These are phyloP conservation scores for Marchantia polymorpha DNA, from an alignment of 225 moss, liverwort and hornwort genomes.

Conservation along the genomic window DNA sequence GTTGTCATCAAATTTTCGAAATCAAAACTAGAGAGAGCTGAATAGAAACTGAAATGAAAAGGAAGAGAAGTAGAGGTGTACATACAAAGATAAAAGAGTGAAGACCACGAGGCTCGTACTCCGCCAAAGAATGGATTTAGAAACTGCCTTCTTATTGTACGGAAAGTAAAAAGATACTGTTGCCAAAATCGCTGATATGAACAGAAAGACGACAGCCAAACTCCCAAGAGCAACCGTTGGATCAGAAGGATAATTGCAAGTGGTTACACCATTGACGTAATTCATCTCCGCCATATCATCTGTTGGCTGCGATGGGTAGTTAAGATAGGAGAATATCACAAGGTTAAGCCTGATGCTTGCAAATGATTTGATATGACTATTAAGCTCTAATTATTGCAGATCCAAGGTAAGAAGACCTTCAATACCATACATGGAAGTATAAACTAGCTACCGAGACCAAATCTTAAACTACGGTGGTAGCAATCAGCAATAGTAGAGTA, in stretches of 20 bases:
- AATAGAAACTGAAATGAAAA: too few relatives aligned
- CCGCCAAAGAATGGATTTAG: slow-evolving; percentile 51
- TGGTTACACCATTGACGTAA: slow-evolving; percentile 34
- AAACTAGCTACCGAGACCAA: too few relatives aligned
- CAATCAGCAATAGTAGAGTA: too few relatives aligned
- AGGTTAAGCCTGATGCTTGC: not conserved
- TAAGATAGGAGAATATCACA: not conserved
- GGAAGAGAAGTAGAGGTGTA: slow-evolving; percentile 5
- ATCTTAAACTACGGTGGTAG: not conserved
- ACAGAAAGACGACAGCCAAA: slow-evolving; percentile 64
- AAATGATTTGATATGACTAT: not conserved
- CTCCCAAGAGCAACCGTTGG: slow-evolving; percentile 58
- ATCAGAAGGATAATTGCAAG: slow-evolving; percentile 74
- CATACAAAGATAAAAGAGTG: slow-evolving; percentile 67
- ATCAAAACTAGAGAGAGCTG: not conserved
- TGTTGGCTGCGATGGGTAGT: slow-evolving; percentile 46
- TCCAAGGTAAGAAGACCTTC: too few relatives aligned
- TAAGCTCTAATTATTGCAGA: not conserved
- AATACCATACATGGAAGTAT: too few relatives aligned
- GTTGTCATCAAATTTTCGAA: not conserved
- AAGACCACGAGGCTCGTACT: slow-evolving; percentile 71
- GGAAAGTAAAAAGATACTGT: slow-evolving; percentile 59
- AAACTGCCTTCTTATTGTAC: slow-evolving; percentile 61
- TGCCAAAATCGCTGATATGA: slow-evolving; percentile 55
- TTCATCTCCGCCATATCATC: slow-evolving; percentile 32